These are phyloP conservation scores for Pseudogymnoascus sp. DNA, from an alignment of 2,329 filamentous ascomycete genomes.

Conservation along the genomic window DNA sequence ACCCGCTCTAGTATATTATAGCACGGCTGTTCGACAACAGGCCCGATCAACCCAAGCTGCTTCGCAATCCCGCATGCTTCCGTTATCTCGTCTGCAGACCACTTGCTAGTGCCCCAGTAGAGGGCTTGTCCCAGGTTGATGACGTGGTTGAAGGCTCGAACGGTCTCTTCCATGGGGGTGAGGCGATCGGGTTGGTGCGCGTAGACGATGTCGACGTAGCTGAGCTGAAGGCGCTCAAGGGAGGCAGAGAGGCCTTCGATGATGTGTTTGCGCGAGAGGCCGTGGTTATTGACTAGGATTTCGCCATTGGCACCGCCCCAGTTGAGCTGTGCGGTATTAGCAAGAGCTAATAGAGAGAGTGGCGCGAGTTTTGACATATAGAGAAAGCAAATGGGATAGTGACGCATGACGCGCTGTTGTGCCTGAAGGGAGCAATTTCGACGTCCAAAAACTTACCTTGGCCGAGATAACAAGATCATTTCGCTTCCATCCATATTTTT, in stretches of 20 bases:
- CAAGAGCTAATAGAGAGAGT: too few species aligned
- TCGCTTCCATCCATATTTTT: slow-evolving; percentile 52
- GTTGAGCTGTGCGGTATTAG: too few species aligned
- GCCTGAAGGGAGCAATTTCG: too few species aligned
- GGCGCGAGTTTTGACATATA: too few species aligned
- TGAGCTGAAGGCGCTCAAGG: slow-evolving; percentile 37
- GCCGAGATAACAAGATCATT: slow-evolving; percentile 48
- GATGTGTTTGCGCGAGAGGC: slow-evolving; percentile 41
- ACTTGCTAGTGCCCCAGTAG: slow-evolving; percentile 59
- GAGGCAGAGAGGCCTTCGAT: slow-evolving; percentile 51
- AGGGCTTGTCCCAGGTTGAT: slow-evolving; percentile 52
- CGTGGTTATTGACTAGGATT: too few species aligned
- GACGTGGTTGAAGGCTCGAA: slow-evolving; percentile 43
- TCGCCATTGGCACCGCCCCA: too few species aligned
- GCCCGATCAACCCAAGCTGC: too few species aligned
- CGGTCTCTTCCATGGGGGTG: slow-evolving; percentile 56
- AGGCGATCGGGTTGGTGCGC: slow-evolving; percentile 52
- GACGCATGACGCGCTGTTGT: too few species aligned
- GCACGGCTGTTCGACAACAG: too few species aligned
- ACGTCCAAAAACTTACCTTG: too few species aligned
- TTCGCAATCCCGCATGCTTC: too few species aligned
- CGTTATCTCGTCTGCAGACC: slow-evolving; percentile 37
- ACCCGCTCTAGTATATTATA: background rate
- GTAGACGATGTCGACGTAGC: slow-evolving; percentile 58
- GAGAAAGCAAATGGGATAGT: too few species aligned